These are phyloP conservation scores for Debaryomycetaceae sp. DNA, from an alignment of 1,139 yeast species.

Conservation along the genomic window DNA sequence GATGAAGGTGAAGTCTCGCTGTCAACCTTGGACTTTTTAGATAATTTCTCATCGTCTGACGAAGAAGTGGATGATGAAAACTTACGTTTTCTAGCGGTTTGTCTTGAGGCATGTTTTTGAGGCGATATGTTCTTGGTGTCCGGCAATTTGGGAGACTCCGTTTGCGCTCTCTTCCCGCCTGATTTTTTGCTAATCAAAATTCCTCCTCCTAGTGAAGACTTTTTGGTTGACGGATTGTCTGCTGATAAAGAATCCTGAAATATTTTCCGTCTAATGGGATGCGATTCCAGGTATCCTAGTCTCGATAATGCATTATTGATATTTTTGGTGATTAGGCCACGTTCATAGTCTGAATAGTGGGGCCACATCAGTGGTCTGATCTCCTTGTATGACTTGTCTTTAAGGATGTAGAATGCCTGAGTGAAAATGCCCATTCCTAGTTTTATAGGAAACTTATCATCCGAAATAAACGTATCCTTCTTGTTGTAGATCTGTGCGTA, in stretches of 20 bases:
- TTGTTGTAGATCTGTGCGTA: conserved; percentile 32
- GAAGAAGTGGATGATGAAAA: conserved; percentile 5
- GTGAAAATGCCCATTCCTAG: conserved; percentile 10
- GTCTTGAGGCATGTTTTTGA: not conserved
- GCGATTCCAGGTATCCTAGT: conserved; percentile 43
- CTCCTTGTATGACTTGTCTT: conserved; percentile 44
- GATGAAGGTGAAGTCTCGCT: conserved; percentile 29
- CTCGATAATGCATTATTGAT: conserved; percentile 40
- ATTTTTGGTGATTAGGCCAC: conserved; percentile 30
- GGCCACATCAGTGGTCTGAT: conserved; percentile 40
- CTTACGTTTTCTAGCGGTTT: not conserved
- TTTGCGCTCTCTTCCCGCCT: conserved; percentile 16
- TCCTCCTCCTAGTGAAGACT: conserved; percentile 21
- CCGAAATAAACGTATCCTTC: conserved; percentile 29
- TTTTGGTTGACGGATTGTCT: conserved; percentile 5
- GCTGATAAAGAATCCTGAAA: conserved; percentile 13
- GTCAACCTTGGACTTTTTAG: conserved; percentile 12
- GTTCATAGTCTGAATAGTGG: conserved; percentile 31
- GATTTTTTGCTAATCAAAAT: conserved; percentile 11
- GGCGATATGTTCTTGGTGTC: not conserved
- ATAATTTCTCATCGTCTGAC: conserved; percentile 13
- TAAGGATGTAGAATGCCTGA: conserved; percentile 22
- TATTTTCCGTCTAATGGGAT: conserved; percentile 41
- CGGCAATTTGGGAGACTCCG: conserved; percentile 17
- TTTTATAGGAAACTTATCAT: conserved; percentile 30